Evolutionary conservation across 345 rosid species (phyloP).

Genomic region (Acer campestre): DNA sequence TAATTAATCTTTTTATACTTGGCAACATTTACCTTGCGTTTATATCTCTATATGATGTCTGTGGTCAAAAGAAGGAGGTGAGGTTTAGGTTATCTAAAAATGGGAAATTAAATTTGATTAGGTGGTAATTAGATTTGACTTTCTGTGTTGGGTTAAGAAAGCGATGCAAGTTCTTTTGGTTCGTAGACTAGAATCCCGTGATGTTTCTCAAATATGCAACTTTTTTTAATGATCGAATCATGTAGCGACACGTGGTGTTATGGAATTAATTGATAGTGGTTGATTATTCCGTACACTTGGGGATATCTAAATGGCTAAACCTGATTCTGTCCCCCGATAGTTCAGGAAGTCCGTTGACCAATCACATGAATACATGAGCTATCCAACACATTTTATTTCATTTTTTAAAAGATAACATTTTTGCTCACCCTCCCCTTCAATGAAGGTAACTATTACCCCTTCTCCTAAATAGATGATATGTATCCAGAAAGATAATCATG

Average conservation of each 20-base stretch:
- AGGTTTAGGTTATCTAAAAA: too few relatives aligned
- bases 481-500: too few relatives aligned
- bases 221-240: neutral
- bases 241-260: neutral
- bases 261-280: neutral
- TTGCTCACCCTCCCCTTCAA: too few relatives aligned
- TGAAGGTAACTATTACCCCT: too few relatives aligned
- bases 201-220: neutral
- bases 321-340: neutral
- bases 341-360: neutral
- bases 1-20: too few relatives aligned
- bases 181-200: neutral
- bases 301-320: neutral
- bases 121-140: neutral
- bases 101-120: neutral
- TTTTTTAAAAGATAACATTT: too few relatives aligned
- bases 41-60: too few relatives aligned
- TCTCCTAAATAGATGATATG: too few relatives aligned
- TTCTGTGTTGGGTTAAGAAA: neutral
- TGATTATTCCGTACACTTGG: neutral
- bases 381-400: too few relatives aligned
- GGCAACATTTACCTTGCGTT: too few relatives aligned
- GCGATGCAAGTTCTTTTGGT: neutral
- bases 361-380: neutral
- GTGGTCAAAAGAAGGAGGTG: too few relatives aligned